Conservation (phyloP, 2,329 filamentous ascomycete species). For the Periconia digitata region DNA sequence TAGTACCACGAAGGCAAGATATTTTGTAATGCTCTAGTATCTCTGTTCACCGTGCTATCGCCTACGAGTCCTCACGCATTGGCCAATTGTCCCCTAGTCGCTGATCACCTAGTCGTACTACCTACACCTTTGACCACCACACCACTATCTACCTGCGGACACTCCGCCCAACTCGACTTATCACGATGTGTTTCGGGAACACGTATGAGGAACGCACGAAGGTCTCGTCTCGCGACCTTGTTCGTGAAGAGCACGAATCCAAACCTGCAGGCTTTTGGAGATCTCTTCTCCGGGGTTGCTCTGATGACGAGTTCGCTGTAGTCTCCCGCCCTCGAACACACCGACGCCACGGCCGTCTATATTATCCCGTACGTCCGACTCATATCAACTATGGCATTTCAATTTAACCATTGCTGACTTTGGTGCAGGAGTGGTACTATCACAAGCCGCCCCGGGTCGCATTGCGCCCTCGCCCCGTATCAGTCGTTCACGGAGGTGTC, state of each 20-base stretch:
- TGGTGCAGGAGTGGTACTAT: too few relatives aligned
- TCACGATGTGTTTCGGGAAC: conserved; percentile 28
- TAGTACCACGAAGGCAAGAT: too few relatives aligned
- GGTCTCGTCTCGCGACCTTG: conserved; percentile 14
- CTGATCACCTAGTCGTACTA: background rate
- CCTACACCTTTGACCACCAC: background rate
- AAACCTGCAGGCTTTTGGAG: background rate
- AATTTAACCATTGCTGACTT: too few relatives aligned
- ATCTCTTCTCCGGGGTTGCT: background rate
- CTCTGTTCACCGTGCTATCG: too few relatives aligned
- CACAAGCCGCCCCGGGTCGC: too few relatives aligned
- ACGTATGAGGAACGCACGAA: conserved; percentile 19
- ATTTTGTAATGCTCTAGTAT: too few relatives aligned
- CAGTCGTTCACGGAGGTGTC: conserved; percentile 7
- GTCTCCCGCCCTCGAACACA: conserved; percentile 4
- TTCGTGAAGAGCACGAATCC: conserved; percentile 1
- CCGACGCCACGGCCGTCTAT: conserved; percentile 23
- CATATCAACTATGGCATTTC: too few relatives aligned
- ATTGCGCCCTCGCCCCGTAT: background rate
- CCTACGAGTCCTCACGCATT: too few relatives aligned
- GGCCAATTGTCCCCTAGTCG: background rate
- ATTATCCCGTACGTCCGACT: conserved; percentile 30
- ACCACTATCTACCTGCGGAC: too few relatives aligned
- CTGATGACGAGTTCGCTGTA: conserved; percentile 1
- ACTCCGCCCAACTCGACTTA: background rate